Base-by-base conservation (phyloP, 2,329 filamentous ascomycete species). In the Arthrocladium fulminans region DNA sequence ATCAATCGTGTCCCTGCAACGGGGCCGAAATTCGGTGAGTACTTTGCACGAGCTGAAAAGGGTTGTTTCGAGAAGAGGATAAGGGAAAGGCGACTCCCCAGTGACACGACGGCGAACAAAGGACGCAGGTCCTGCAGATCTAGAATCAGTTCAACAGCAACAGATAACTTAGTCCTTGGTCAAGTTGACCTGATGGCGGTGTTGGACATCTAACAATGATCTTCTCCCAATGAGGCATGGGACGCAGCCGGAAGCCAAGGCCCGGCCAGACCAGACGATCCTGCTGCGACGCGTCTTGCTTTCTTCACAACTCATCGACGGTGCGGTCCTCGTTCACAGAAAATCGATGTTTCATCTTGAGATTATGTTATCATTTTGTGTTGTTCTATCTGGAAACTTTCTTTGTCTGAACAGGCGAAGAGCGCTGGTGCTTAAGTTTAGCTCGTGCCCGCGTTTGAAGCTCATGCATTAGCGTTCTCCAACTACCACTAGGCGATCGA, bases 181-280 rank as follows among this genome's bases (percentile, higher is more conserved):
- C 37, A 20, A 10, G 37, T 22, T 35, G 32, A 35, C n/a, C 32
- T 35, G 13, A n/a, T 20, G 19, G 9, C 23, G 37, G 6, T 22
- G 22, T 13, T 40, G 17, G 6, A 6, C 37, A 24, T 22, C 22
- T 10, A 15, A 35, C 32, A 40, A n/a, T 24, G 37, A 24, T 40
- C 37, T n/a, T 24, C 17, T 19, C 8, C 9, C 19, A 22, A 22
- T 22, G 22, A 40, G 37, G 22, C 4, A 6, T 40, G 37, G 7
- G 17, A 22, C 37, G 37, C 37, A 40, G 17, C 37, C 37, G 17
- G 22, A n/a, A 40, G 37, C 37, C 37, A 40, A 40, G 37, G 37
- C 37, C 37, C 4, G 6, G 6, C 37, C 37, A 22, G 22, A 7
- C 37, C 9, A 37, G 12, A 20, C 7, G 12, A 10, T 22, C 5